A percentile compares a stretch with the other conserved stretches of the same genome.
Evolutionary conservation across 1,284 basidiomycete species (phyloP).

Genomic region (Pseudozyma pruni): DNA sequence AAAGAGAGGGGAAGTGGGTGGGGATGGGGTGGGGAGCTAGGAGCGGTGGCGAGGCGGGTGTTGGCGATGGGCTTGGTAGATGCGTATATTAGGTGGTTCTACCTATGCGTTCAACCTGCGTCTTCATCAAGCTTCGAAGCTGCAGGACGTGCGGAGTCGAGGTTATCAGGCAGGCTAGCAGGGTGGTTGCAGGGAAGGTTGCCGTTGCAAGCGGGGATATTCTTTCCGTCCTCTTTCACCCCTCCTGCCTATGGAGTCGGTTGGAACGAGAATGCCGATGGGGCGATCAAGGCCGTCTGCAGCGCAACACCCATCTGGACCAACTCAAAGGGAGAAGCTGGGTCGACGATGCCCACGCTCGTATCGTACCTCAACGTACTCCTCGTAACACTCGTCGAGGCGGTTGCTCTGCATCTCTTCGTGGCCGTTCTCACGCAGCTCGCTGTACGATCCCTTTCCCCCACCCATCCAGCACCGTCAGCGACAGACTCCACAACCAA

Average conservation of each 20-base stretch:
- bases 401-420: slow-evolving; percentile 11
- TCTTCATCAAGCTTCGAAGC: too few species aligned
- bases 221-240: slow-evolving; percentile 25
- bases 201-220: slow-evolving; percentile 27
- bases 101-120: slow-evolving; percentile 68
- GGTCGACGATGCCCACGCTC: slow-evolving; percentile 16
- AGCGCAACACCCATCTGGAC: slow-evolving; percentile 6
- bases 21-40: neutral
- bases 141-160: too few species aligned
- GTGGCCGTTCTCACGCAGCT: slow-evolving; percentile 4
- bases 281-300: slow-evolving; percentile 6
- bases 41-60: slow-evolving; percentile 11
- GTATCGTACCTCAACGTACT: slow-evolving; percentile 32
- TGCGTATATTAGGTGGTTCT: slow-evolving; percentile 51
- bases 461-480: neutral
- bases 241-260: neutral
- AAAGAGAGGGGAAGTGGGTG: too few species aligned
- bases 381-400: slow-evolving; percentile 23
- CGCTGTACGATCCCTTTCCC: neutral
- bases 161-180: neutral
- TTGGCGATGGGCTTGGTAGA: slow-evolving; percentile 38
- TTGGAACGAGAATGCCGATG: too few species aligned
- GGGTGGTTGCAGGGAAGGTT: neutral
- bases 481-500: neutral
- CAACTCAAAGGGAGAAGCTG: neutral